These are phyloP conservation scores for Xenoacremonium recifei DNA, from an alignment of 2,329 filamentous ascomycete genomes.

Conservation along the genomic window DNA sequence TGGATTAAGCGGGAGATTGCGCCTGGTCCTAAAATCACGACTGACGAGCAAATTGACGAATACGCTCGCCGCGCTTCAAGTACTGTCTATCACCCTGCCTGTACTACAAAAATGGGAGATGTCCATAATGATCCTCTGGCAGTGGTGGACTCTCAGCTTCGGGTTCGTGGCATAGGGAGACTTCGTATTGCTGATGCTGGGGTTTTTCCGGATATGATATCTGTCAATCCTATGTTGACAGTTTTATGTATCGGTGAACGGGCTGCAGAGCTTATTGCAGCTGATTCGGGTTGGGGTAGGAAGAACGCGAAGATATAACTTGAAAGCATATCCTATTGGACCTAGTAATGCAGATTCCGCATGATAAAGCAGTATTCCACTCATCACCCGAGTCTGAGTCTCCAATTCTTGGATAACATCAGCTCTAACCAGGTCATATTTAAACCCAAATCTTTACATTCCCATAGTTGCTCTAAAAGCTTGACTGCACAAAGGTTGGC, in stretches of 20 bases:
- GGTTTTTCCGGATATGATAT: slow-evolving; percentile 68
- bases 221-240: slow-evolving; percentile 80
- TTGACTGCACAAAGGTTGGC: no score
- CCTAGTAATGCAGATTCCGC: no score
- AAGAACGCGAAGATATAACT: no score
- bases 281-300: neutral
- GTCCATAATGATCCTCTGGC: slow-evolving; percentile 57
- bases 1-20: slow-evolving; percentile 71
- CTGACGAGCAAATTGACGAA: slow-evolving; percentile 69
- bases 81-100: slow-evolving; percentile 78
- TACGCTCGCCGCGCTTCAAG: slow-evolving; percentile 72
- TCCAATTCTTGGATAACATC: no score
- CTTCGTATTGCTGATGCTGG: slow-evolving; percentile 59
- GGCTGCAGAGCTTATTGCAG: slow-evolving; percentile 67
- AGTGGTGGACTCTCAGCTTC: slow-evolving; percentile 70
- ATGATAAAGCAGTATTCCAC: no score
- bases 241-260: slow-evolving; percentile 75
- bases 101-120: slow-evolving; percentile 80
- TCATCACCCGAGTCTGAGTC: no score
- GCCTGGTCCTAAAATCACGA: slow-evolving; percentile 42
- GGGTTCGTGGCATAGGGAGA: slow-evolving; percentile 63
- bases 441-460: no score
- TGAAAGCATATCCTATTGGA: no score
- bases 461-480: no score
- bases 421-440: no score